These are phyloP conservation scores for Gymnopilus dilepis DNA, from an alignment of 768 basidiomycete genomes.

Conservation along the genomic window DNA sequence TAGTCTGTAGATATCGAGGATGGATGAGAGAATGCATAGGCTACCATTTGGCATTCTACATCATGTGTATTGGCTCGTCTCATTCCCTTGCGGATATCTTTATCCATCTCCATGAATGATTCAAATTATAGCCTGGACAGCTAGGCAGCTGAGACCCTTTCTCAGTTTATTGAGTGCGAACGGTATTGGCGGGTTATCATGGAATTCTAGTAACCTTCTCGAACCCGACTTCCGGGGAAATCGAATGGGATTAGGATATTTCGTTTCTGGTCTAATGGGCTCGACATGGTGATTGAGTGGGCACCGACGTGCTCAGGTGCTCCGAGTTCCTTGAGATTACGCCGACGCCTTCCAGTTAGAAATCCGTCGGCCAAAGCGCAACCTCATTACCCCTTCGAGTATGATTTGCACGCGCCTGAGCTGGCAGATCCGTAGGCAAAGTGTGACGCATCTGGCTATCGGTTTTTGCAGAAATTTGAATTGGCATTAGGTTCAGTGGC, in stretches of 20 bases:
- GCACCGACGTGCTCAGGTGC: not conserved
- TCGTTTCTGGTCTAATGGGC: not conserved
- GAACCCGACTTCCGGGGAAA: conserved; percentile 1
- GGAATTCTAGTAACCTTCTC: not conserved
- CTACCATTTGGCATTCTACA: not conserved
- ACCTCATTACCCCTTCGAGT: conserved; percentile 11
- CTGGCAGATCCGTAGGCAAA: not conserved
- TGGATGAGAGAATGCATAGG: conserved; percentile 1
- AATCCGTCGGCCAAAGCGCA: conserved; percentile 1
- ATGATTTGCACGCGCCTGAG: not conserved
- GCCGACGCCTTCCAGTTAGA: not conserved
- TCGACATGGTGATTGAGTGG: conserved; percentile 4
- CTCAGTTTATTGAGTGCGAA: conserved; percentile 7
- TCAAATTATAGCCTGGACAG: not conserved
- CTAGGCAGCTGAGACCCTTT: conserved; percentile 9
- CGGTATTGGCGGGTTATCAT: not conserved
- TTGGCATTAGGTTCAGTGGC: conserved; percentile 3
- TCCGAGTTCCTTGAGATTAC: not conserved
- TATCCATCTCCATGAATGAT: conserved; percentile 1
- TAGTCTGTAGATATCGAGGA: not conserved
- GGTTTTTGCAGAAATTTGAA: not conserved
- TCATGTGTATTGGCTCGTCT: not conserved
- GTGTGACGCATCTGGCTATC: too few relatives aligned
- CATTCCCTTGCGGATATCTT: conserved; percentile 7
- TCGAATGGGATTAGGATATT: not conserved